Percentiles rank a stretch among this genome's conserved stretches.
These are phyloP conservation scores for Pelargonium cotyledonis DNA, from an alignment of 441 rosid genomes.

Conservation along the genomic window DNA sequence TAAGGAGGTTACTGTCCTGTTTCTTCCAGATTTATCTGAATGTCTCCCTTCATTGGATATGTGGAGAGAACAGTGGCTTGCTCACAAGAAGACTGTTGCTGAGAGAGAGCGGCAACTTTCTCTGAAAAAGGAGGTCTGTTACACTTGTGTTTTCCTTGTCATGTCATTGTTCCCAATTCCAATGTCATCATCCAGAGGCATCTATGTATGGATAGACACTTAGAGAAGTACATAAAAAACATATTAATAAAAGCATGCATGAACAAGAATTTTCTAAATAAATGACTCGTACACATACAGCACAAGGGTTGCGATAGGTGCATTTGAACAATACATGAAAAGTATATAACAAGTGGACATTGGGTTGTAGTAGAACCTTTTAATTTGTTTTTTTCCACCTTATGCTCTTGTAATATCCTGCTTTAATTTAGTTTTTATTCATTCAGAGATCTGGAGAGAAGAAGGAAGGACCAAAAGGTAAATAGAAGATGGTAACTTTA, in stretches of 20 bases:
- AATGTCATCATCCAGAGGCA: background rate
- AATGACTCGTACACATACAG: background rate
- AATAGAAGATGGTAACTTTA: conserved; percentile 17
- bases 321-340: background rate
- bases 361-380: background rate
- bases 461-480: conserved; percentile 58
- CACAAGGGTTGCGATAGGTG: background rate
- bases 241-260: background rate
- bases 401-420: conserved; percentile 14
- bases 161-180: background rate
- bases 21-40: conserved; percentile 88
- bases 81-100: conserved; percentile 60
- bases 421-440: conserved; percentile 18
- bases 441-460: conserved; percentile 49
- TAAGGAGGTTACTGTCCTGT: conserved; percentile 83
- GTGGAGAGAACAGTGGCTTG: conserved; percentile 82
- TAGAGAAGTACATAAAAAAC: background rate
- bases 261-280: background rate
- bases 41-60: conserved; percentile 78
- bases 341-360: background rate
- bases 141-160: background rate
- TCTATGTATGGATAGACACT: background rate
- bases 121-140: conserved; percentile 49
- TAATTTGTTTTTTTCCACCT: conserved; percentile 7
- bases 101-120: conserved; percentile 59